Evolutionary conservation across 148 eudicot genomes (phyloP), one percentile per base, ranked within the genome.

Genomic region (Suaeda aralocaspica): DNA sequence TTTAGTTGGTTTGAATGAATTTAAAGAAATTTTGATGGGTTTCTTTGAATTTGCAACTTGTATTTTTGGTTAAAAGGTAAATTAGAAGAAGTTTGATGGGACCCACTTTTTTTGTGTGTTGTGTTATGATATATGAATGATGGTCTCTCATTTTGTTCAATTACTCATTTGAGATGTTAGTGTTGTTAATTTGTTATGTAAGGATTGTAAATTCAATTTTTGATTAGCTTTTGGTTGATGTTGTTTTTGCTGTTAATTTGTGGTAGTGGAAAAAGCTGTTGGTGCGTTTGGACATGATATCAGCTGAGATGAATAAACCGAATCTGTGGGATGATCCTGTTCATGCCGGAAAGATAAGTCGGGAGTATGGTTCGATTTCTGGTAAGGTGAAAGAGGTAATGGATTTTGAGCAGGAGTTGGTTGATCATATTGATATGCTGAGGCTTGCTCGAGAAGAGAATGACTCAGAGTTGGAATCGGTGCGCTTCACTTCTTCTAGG

Each of bases 391-490:
- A 89, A 70, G 99, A 89, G 78, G 91, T 94, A 51, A 86, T 83
- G 79, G 85, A 82, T 29, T 83, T 87, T 84, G 99, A 91, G 86
- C 88, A 76, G 78, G 88, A 89, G 46, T 76, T 94, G 71, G 81
- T 82, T 61, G 99, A 94, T 71, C 97, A 94, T 74, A 89, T 94
- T 74, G 99, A 91, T 74, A 91, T 94, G 97, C 73, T 91, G 80
- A 94, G 86, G 85, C 93, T 94, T 75, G 92, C 99, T 73, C 91
- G 91, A 44, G 99, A 94, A 76, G 99, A 91, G 85, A 84, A 86
- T 70, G 99, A 94, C 78, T 62, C 85, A 48, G 93, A 86, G 76
- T 76, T 91, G 96, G 97, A 94, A 91, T 86, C 68, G 93, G 99
- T 94, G 86, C 83, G 90, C 93, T 79, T 88, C 82, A 76, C 85